Base-by-base conservation (phyloP, 345 rosid species). In the Turritis glabra region DNA sequence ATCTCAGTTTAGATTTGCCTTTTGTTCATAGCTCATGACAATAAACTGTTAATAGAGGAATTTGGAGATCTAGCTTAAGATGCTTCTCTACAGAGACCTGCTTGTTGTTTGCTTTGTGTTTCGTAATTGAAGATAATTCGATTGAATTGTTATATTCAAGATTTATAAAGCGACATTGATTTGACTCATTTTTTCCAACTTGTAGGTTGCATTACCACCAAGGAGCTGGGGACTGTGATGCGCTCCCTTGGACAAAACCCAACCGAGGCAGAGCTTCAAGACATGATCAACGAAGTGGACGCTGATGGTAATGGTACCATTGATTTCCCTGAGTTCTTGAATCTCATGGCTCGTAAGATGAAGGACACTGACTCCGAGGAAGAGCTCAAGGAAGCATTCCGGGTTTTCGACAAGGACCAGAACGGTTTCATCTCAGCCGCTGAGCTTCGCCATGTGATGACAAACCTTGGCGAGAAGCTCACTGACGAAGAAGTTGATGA, bases 201-300 rank as follows among this genome's bases (percentile, higher is more conserved):
- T 80, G 30, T 79, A 89, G 96, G 96, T 77, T 87, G 96, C 82
- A 89, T 89, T 59, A 89, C 96, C 58, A 89, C 96, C 10, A 89
- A 89, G 88, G 96, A 89, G 79, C 90, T 89, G 5, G 96, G 96
- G 10, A 89, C 96, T 11, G 96, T 89, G 79, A 89, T 89, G 96
- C 82, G 96, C 35, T 89, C 96, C 1, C 84, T 89, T 8, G 96
- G 96, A 26, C 96, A 89, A 83, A 89, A 89, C 73, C 96, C 96
- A 33, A 89, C 96, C 0, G 95, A 89, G 67, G 95, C 95, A 8
- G 92, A 89, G 84, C 92, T 89, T 23, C 95, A 89, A 80, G 96
- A 89, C 78, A 89, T 89, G 96, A 89, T 89, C 73, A 89, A 89
- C 0, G 96, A 89, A 69, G 96, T 89, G 2, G 96, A 89, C 48